Evolutionary conservation across 257 asterid species (phyloP).

Genomic region (Marsdenia floribunda): DNA sequence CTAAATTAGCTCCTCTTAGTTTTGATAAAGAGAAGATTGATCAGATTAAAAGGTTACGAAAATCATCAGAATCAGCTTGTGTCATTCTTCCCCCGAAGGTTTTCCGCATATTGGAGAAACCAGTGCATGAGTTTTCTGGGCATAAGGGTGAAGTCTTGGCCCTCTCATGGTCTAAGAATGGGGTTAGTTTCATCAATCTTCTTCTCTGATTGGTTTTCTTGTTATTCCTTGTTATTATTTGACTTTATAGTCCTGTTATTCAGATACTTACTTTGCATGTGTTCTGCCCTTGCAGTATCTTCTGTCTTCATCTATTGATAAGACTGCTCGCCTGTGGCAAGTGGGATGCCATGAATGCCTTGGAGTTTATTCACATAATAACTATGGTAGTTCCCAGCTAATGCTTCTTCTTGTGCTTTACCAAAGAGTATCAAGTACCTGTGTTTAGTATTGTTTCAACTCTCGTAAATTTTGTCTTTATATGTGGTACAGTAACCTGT

Average conservation of each 20-base stretch:
- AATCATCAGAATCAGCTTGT: constrained; percentile 64
- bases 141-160: constrained; percentile 75
- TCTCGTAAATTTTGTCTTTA: not conserved
- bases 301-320: constrained; percentile 81
- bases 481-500: constrained; percentile 64
- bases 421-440: not conserved
- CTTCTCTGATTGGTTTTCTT: constrained; percentile 2
- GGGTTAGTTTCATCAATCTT: constrained; percentile 51
- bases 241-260: not conserved
- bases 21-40: constrained; percentile 36
- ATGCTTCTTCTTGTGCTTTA: not conserved
- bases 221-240: not conserved
- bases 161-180: constrained; percentile 81
- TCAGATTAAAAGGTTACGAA: constrained; percentile 34
- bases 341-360: constrained; percentile 65
- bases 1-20: constrained; percentile 49
- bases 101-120: constrained; percentile 72
- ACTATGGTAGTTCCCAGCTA: constrained; percentile 49
- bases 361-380: constrained; percentile 67
- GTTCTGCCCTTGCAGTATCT: constrained; percentile 48
- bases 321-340: constrained; percentile 89
- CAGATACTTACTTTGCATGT: constrained; percentile 7
- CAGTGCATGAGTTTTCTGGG: constrained; percentile 77
- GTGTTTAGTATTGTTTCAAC: constrained; percentile 4
- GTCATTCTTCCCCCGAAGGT: constrained; percentile 76